These are phyloP conservation scores for Alternaria ventricosa DNA, from an alignment of 2,329 filamentous ascomycete species.

Conservation along the genomic window DNA sequence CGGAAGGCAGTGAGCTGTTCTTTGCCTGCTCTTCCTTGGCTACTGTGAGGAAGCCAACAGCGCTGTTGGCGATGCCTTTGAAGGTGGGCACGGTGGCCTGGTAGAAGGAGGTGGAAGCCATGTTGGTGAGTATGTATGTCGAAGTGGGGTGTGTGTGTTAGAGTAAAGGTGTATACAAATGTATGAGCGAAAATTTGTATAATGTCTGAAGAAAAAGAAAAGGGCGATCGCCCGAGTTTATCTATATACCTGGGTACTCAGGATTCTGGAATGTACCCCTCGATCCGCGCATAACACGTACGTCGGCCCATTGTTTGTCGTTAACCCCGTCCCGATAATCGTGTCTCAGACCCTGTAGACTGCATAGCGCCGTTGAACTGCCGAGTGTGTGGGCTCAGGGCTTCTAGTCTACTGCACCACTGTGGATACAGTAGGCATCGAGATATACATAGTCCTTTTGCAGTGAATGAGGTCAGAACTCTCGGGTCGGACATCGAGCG, in stretches of 20 bases:
- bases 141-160: background rate
- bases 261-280: background rate
- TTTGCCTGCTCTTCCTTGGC: constrained; percentile 25
- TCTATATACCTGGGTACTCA: background rate
- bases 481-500: background rate
- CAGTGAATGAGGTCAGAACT: background rate
- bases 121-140: constrained; percentile 2
- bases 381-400: background rate
- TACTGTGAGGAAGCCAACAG: constrained; percentile 21
- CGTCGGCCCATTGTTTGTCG: background rate
- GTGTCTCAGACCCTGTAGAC: background rate
- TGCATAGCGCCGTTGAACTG: background rate
- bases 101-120: constrained; percentile 28
- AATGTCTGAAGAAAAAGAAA: background rate
- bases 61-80: constrained; percentile 12
- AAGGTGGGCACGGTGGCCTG: constrained; percentile 22
- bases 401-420: background rate
- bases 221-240: background rate
- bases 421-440: background rate
- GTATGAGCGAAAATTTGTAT: background rate
- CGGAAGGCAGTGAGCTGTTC: constrained; percentile 14
- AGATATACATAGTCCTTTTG: background rate
- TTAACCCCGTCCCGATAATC: background rate
- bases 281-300: background rate
- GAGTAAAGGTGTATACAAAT: background rate